Evolutionary conservation across 2,329 filamentous ascomycete genomes (phyloP).

Genomic region (Blastomyces silverae): DNA sequence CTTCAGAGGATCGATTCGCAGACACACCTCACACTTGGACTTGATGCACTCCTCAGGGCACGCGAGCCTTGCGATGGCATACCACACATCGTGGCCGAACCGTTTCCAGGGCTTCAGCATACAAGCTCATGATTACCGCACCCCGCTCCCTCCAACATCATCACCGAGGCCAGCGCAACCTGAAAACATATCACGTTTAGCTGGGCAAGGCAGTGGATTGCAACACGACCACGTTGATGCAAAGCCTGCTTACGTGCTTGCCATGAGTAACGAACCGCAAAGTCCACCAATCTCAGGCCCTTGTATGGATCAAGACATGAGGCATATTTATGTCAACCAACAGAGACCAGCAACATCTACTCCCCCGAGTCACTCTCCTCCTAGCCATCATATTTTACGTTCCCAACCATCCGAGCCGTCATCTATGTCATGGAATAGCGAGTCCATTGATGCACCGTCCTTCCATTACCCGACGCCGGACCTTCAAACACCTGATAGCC

Average conservation of each 20-base stretch:
- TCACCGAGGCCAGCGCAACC: conserved; percentile 38
- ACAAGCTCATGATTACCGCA: conserved; percentile 39
- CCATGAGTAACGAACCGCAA: conserved; percentile 31
- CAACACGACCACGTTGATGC: conserved; percentile 32
- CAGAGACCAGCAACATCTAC: conserved; percentile 28
- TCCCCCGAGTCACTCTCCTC: conserved; percentile 33
- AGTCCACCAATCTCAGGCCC: conserved; percentile 32
- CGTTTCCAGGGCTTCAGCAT: conserved; percentile 50
- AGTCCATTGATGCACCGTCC: conserved; percentile 33
- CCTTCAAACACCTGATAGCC: conserved; percentile 33
- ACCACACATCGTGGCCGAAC: conserved; percentile 47
- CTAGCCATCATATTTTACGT: conserved; percentile 34
- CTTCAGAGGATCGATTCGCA: conserved; percentile 35
- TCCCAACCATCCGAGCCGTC: conserved; percentile 36
- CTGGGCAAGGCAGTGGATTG: conserved; percentile 28
- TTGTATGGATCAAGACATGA: conserved; percentile 27
- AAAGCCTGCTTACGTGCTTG: conserved; percentile 19
- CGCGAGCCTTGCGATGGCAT: conserved; percentile 40
- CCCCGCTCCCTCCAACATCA: conserved; percentile 43
- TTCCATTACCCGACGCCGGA: conserved; percentile 37
- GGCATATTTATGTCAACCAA: conserved; percentile 32
- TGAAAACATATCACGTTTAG: conserved; percentile 33
- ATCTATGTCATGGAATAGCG: conserved; percentile 39
- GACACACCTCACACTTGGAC: conserved; percentile 44
- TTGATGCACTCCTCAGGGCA: conserved; percentile 51